A percentile compares a stretch with the other conserved stretches of the same genome.
Conservation (phyloP, 345 rosid species). For the Mercurialis annua region DNA sequence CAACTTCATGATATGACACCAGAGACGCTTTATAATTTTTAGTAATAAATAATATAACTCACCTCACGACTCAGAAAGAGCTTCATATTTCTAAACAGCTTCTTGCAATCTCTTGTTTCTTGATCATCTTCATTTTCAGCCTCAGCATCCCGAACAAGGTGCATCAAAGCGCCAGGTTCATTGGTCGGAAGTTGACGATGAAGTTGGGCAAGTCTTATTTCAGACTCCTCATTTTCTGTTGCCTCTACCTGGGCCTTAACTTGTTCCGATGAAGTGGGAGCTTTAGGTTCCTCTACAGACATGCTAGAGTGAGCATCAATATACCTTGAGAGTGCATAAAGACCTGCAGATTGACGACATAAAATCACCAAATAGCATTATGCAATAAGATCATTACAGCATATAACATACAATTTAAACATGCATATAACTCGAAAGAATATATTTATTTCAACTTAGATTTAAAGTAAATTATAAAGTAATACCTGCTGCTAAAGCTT, state of each 20-base stretch:
- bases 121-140: constrained; percentile 82
- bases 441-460: neutral
- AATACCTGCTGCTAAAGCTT: constrained; percentile 88
- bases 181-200: constrained; percentile 91
- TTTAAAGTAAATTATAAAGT: no score
- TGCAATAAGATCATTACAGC: neutral
- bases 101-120: constrained; percentile 74
- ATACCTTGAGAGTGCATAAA: constrained; percentile 84
- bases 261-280: constrained; percentile 41
- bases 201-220: constrained; percentile 87
- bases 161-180: constrained; percentile 94
- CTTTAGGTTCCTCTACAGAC: constrained; percentile 33
- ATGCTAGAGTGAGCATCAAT: constrained; percentile 57
- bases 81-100: constrained; percentile 65
- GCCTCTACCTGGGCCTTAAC: constrained; percentile 31
- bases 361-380: neutral
- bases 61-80: constrained; percentile 97
- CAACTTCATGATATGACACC: neutral
- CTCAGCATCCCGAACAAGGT: constrained; percentile 59
- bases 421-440: neutral
- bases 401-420: neutral
- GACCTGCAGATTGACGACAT: constrained; percentile 49
- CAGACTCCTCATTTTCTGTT: constrained; percentile 50
- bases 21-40: no score
- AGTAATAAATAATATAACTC: constrained; percentile 21